Percentiles rank a stretch among this genome's conserved stretches.
Evolutionary conservation across 768 basidiomycete genomes (phyloP).

Genomic region (Scleroderma bovista): DNA sequence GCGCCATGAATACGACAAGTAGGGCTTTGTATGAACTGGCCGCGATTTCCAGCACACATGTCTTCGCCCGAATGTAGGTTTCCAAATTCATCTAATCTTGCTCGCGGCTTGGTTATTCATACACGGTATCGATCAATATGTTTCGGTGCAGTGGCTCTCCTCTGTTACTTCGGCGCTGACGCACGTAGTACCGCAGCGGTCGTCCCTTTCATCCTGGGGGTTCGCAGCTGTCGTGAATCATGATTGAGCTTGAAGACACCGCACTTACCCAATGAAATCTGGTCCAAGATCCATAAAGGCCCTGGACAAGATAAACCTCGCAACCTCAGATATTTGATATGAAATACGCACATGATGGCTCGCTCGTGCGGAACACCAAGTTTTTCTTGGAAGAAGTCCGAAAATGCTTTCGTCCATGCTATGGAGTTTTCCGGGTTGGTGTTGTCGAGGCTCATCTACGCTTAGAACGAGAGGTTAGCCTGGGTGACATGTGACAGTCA

Average conservation of each 20-base stretch:
- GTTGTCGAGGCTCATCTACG: constrained; percentile 54
- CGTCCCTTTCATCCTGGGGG: constrained; percentile 11
- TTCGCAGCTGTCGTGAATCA: not conserved
- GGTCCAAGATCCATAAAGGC: constrained; percentile 23
- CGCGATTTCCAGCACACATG: too few species aligned
- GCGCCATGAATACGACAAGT: too few species aligned
- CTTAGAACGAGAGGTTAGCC: not conserved
- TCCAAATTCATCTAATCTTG: too few species aligned
- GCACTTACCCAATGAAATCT: constrained; percentile 19
- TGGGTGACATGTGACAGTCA: not conserved
- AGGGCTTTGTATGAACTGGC: too few species aligned
- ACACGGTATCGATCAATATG: not conserved
- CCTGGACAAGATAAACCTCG: constrained; percentile 5
- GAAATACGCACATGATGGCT: constrained; percentile 49
- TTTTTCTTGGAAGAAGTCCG: constrained; percentile 48
- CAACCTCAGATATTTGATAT: not conserved
- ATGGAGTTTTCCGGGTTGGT: constrained; percentile 42
- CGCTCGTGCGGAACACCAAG: constrained; percentile 46
- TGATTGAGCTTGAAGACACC: not conserved
- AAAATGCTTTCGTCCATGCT: constrained; percentile 50
- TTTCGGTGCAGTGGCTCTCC: not conserved
- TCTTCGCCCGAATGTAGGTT: too few species aligned
- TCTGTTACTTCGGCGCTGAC: not conserved
- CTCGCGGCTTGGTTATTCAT: too few species aligned
- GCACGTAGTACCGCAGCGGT: constrained; percentile 1